These are phyloP conservation scores for Cicer yamashitae DNA, from an alignment of 306 rosid genomes.

Conservation along the genomic window DNA sequence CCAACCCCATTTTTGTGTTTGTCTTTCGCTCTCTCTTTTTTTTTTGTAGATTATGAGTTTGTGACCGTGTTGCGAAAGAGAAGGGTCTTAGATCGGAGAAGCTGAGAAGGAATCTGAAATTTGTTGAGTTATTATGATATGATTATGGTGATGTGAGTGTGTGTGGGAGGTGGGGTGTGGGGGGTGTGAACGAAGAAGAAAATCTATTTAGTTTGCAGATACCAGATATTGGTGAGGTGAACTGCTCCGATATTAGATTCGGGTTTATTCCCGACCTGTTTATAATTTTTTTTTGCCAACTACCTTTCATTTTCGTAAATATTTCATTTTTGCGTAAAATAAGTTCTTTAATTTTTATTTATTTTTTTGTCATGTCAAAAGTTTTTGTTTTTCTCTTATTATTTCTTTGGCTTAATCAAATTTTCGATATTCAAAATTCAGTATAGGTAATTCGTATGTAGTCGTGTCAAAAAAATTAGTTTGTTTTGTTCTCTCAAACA, in stretches of 20 bases:
- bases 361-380: no score
- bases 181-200: constrained; percentile 11
- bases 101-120: constrained; percentile 6
- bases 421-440: no score
- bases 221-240: neutral
- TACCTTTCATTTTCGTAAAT: no score
- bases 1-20: constrained; percentile 67
- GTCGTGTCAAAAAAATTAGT: no score
- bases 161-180: neutral
- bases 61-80: neutral
- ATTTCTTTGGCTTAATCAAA: no score
- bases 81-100: constrained; percentile 40
- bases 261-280: constrained; percentile 4
- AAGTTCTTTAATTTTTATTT: no score
- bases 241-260: neutral
- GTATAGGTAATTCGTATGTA: no score
- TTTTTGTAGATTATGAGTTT: neutral
- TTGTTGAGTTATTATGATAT: neutral
- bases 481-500: no score
- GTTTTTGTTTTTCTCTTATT: no score
- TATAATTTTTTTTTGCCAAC: neutral
- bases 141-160: neutral
- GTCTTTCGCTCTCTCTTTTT: neutral
- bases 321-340: no score
- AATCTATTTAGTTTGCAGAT: constrained; percentile 1